phyloP scores from a whole-genome alignment of 352 stramenopile genomes.

The Globisporangium echinulatum region DNA sequence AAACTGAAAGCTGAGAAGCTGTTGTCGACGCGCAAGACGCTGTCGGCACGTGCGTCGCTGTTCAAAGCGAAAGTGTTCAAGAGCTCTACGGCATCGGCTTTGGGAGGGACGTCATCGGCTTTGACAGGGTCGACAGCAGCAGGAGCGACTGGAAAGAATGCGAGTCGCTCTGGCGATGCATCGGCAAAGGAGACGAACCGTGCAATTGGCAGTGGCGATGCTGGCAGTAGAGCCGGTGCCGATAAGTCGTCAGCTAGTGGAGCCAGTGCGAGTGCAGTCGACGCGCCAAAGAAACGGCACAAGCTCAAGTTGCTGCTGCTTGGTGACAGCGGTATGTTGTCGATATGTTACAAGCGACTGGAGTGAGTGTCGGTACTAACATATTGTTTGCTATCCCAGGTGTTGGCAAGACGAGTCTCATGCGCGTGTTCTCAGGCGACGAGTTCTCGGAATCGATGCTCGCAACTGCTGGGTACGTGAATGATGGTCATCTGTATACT shows the following conservation, averaged over 20 bases:
- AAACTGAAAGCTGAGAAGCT: conserved; percentile 70
- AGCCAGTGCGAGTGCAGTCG: conserved; percentile 17
- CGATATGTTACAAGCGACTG: background rate
- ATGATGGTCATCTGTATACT: no score
- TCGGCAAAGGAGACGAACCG: background rate
- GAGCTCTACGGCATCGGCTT: background rate
- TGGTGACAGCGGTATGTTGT: conserved; percentile 72
- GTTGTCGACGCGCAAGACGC: conserved; percentile 47
- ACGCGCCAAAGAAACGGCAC: conserved; percentile 56
- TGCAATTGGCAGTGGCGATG: conserved; percentile 9
- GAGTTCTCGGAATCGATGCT: conserved; percentile 88
- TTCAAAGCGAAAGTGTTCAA: conserved; percentile 83
- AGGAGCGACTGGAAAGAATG: background rate
- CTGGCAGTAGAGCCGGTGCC: conserved; percentile 11
- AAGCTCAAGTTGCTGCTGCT: conserved; percentile 90
- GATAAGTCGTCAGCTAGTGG: conserved; percentile 9
- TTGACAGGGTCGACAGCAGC: conserved; percentile 8
- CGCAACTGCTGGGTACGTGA: conserved; percentile 82
- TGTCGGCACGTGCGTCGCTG: conserved; percentile 57
- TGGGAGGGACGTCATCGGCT: background rate
- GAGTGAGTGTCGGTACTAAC: background rate
- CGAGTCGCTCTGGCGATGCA: background rate
- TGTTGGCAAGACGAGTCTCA: conserved; percentile 91
- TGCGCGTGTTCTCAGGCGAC: conserved; percentile 91
- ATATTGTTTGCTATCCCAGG: conserved; percentile 19